These are phyloP conservation scores for Pseudocercospora macadamiae DNA, from an alignment of 2,329 filamentous ascomycete genomes.

Conservation along the genomic window DNA sequence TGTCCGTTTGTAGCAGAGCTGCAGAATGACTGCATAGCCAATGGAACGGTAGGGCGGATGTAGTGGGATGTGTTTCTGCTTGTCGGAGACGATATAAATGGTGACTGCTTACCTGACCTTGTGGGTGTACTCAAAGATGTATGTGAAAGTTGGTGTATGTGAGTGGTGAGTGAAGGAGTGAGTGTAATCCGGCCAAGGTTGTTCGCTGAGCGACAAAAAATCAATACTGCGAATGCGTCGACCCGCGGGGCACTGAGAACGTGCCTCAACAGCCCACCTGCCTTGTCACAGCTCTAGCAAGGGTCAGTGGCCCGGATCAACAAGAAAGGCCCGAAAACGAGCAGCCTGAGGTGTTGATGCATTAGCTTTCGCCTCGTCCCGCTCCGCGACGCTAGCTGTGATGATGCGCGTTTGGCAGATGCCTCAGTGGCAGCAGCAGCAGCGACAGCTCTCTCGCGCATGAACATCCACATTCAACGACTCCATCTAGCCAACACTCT, in stretches of 20 bases:
- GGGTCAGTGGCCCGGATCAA: no score
- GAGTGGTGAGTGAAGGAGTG: no score
- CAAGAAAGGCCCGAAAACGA: constrained; percentile 1
- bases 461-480: constrained; percentile 12
- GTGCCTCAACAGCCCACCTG: constrained; percentile 1
- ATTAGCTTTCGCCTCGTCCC: not conserved
- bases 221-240: constrained; percentile 5
- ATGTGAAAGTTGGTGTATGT: no score
- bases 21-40: not conserved
- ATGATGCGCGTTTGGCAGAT: constrained; percentile 1
- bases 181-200: not conserved
- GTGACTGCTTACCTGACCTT: not conserved
- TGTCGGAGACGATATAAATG: not conserved
- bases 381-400: not conserved
- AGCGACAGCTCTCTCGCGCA: constrained; percentile 10
- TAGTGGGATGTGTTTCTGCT: constrained; percentile 1
- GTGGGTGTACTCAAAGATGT: no score
- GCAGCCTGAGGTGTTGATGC: no score
- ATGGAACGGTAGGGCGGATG: not conserved
- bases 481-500: not conserved
- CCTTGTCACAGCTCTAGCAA: no score
- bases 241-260: not conserved
- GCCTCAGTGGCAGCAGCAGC: not conserved
- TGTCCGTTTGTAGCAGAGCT: not conserved
- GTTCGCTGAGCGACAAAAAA: constrained; percentile 2